Percentiles rank a stretch among this genome's conserved stretches.
Conservation (phyloP, 495 filamentous ascomycete species). For the Recurvomyces mirabilis region DNA sequence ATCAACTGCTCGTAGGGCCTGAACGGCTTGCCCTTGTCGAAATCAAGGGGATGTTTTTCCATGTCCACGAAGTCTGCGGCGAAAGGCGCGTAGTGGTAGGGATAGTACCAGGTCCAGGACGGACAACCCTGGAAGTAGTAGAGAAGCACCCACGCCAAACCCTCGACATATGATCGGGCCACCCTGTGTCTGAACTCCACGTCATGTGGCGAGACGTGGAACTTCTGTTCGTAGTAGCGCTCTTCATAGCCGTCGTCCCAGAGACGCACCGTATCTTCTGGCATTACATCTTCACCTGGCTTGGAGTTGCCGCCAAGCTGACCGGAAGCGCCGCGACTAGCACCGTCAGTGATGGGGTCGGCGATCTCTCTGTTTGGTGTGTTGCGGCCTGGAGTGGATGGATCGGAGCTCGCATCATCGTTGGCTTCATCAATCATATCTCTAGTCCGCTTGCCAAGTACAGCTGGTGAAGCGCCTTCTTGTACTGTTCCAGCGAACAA, state of each 20-base stretch:
- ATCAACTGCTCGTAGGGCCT: constrained; percentile 95
- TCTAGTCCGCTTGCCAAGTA: constrained; percentile 16
- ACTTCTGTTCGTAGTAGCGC: constrained; percentile 96
- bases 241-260: constrained; percentile 96
- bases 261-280: constrained; percentile 71
- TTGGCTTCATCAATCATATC: constrained; percentile 19
- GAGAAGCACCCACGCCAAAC: constrained; percentile 90
- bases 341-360: constrained; percentile 2
- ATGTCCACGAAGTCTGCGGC: constrained; percentile 89
- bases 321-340: constrained; percentile 11
- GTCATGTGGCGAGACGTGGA: constrained; percentile 71
- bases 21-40: constrained; percentile 79
- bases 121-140: constrained; percentile 99
- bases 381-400: constrained; percentile 47
- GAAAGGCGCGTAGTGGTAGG: constrained; percentile 96
- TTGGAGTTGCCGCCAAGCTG: constrained; percentile 15
- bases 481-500: constrained; percentile 3
- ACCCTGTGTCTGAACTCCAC: constrained; percentile 83
- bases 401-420: constrained; percentile 13
- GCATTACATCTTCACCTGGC: constrained; percentile 42
- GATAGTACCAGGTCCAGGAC: constrained; percentile 98
- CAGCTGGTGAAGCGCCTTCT: constrained; percentile 2
- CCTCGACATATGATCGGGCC: constrained; percentile 86
- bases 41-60: constrained; percentile 62
- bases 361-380: constrained; percentile 36